Conservation (phyloP, 441 rosid genomes). For the Viola pubescens region DNA sequence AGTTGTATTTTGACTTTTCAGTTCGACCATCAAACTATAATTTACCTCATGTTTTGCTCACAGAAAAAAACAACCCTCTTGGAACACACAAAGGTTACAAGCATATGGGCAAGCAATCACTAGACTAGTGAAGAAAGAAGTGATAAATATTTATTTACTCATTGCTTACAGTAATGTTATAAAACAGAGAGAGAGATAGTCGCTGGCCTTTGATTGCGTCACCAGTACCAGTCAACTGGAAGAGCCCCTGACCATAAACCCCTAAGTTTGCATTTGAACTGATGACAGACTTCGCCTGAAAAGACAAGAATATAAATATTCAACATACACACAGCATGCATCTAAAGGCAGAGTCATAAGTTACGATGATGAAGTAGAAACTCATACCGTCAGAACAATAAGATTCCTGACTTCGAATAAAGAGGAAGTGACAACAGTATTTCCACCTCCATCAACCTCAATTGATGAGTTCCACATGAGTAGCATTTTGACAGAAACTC, state of each 20-base stretch:
- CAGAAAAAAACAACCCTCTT: too few species aligned
- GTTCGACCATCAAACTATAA: too few species aligned
- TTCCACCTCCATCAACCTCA: constrained; percentile 92
- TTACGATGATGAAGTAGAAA: constrained; percentile 11
- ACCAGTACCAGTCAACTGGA: constrained; percentile 75
- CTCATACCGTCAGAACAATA: constrained; percentile 83
- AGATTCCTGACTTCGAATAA: constrained; percentile 96
- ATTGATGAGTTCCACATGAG: constrained; percentile 97
- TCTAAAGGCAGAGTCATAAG: constrained; percentile 5
- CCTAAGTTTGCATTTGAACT: constrained; percentile 88
- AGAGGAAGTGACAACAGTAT: constrained; percentile 82
- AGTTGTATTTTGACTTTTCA: too few species aligned
- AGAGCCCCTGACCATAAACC: constrained; percentile 87
- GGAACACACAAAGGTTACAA: constrained; percentile 1
- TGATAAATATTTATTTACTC: constrained; percentile 9
- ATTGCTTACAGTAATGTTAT: constrained; percentile 84
- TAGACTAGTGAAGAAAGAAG: not conserved
- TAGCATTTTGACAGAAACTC: constrained; percentile 88
- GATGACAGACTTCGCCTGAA: constrained; percentile 80
- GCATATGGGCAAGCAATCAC: not conserved
- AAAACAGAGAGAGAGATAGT: constrained; percentile 88
- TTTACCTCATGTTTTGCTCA: too few species aligned
- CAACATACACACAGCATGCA: constrained; percentile 4
- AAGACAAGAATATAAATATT: constrained; percentile 17
- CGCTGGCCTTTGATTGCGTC: constrained; percentile 94